A percentile compares a stretch with the other conserved stretches of the same genome.
Conservation (phyloP, 2,329 filamentous ascomycete genomes). For the Microsporum audouinii region DNA sequence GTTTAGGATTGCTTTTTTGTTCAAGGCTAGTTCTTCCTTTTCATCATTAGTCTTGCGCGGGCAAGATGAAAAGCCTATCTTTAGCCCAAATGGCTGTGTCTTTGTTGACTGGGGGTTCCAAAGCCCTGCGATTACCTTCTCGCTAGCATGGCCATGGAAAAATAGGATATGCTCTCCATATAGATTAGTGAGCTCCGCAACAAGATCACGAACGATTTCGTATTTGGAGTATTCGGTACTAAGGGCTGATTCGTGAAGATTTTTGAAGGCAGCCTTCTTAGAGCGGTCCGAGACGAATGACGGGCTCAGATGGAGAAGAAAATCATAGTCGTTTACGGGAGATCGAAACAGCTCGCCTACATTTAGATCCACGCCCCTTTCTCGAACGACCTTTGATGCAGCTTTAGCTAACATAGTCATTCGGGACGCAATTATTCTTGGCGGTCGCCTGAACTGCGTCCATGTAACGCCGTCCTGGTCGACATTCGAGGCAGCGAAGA, state of each 20-base stretch:
- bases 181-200: slow-evolving; percentile 53
- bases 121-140: slow-evolving; percentile 50
- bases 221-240: slow-evolving; percentile 40
- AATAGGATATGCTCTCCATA: slow-evolving; percentile 65
- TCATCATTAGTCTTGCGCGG: slow-evolving; percentile 11
- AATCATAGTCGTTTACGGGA: slow-evolving; percentile 67
- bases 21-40: slow-evolving; percentile 23
- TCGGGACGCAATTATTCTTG: slow-evolving; percentile 71
- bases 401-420: slow-evolving; percentile 73
- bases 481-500: slow-evolving; percentile 71
- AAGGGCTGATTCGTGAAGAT: slow-evolving; percentile 50
- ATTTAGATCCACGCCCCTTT: slow-evolving; percentile 44
- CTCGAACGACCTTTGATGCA: slow-evolving; percentile 52
- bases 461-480: slow-evolving; percentile 70
- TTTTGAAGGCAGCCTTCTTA: slow-evolving; percentile 52
- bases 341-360: slow-evolving; percentile 57
- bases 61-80: slow-evolving; percentile 28
- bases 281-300: slow-evolving; percentile 35
- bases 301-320: slow-evolving; percentile 60
- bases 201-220: slow-evolving; percentile 51
- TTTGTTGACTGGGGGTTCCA: slow-evolving; percentile 47
- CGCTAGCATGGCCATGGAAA: slow-evolving; percentile 55
- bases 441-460: slow-evolving; percentile 57
- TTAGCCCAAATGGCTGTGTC: slow-evolving; percentile 26
- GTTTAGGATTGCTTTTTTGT: slow-evolving; percentile 32